Evolutionary conservation across 1,284 basidiomycete genomes (phyloP), one percentile per base, ranked within the genome.

Genomic region (Athelia psychrophila): DNA sequence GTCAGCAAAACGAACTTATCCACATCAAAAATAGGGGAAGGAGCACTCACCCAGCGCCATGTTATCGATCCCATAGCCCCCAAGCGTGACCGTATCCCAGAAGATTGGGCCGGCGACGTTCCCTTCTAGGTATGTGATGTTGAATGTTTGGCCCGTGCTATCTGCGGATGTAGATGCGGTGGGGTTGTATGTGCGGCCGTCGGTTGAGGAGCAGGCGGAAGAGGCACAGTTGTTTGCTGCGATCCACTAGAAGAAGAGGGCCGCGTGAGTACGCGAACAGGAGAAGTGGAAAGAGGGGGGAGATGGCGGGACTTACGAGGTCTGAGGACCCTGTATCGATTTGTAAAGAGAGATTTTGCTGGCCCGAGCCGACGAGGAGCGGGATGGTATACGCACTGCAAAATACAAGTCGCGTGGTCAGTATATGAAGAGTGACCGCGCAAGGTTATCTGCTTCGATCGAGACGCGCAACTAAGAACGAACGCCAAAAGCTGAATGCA

Each of bases 311-410:
- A 70, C 83, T 57, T 52, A 87, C 86, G 23, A 90, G 72, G 66
- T 91, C 88, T 0, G 86, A 86, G 1, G 87, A 90, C 32, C 88
- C 88, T 0, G 84, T 87, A 59, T 91, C 88, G 30, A 90, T 76
- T 58, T 88, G 85, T 2, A 91, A 66, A 3, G 75, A 79, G 30
- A 84, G 65, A 20, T 75, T 74, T 54, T 84, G 81, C 20, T 62
- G 64, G 5, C 60, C 61, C 20, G 58, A 58, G 16, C 87, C 86
- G 18, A 88, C 66, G 22, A 60, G 66, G 6, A 86, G 67, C 8
- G 81, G 73, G 24, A 86, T 64, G 3, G 80, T 82, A 60, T 90
- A 89, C 2, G 80, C 73, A 16, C 86, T 89, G 60, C 2, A n/a
- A n/a, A 53, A 51, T 6, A 42, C 44, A 49, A 51, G 46, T 20